Conservation (phyloP, 2,329 filamentous ascomycete genomes). For the Cylindrodendrum hubeiense region DNA sequence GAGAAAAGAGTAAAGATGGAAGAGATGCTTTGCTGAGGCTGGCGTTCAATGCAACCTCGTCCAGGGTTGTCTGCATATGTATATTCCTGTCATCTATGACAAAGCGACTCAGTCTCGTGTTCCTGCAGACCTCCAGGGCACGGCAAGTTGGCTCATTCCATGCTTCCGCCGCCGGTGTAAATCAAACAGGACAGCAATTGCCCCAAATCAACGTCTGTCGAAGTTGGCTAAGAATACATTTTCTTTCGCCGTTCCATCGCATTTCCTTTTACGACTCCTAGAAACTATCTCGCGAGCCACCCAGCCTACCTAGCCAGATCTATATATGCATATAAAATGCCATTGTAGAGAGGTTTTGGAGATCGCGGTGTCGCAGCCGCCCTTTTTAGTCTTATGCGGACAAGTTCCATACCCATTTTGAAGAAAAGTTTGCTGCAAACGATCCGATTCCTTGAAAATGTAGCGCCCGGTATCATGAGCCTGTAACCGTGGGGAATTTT, state of each 20-base stretch:
- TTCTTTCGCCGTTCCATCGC: conserved; percentile 27
- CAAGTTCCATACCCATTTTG: conserved; percentile 27
- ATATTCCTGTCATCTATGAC: background rate
- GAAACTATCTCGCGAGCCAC: conserved; percentile 34
- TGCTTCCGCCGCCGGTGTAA: background rate
- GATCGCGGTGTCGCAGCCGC: conserved; percentile 19
- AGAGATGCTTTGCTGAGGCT: background rate
- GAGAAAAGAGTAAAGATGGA: background rate
- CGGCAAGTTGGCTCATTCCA: background rate
- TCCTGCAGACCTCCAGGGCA: background rate
- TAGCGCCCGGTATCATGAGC: conserved; percentile 23
- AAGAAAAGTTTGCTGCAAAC: conserved; percentile 29
- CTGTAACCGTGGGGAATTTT: conserved; percentile 11
- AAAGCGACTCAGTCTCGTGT: background rate
- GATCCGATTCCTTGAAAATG: conserved; percentile 27
- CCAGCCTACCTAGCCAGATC: conserved; percentile 31
- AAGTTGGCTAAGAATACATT: conserved; percentile 22
- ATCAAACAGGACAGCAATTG: conserved; percentile 7
- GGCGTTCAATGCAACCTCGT: conserved; percentile 1
- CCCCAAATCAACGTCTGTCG: background rate
- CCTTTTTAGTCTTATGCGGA: conserved; percentile 29
- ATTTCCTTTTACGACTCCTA: conserved; percentile 33
- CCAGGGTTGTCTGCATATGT: background rate
- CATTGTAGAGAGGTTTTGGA: conserved; percentile 23
- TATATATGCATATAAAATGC: conserved; percentile 36